These are phyloP conservation scores for Fusarium ramigenum DNA, from an alignment of 2,329 filamentous ascomycete species.

Conservation along the genomic window DNA sequence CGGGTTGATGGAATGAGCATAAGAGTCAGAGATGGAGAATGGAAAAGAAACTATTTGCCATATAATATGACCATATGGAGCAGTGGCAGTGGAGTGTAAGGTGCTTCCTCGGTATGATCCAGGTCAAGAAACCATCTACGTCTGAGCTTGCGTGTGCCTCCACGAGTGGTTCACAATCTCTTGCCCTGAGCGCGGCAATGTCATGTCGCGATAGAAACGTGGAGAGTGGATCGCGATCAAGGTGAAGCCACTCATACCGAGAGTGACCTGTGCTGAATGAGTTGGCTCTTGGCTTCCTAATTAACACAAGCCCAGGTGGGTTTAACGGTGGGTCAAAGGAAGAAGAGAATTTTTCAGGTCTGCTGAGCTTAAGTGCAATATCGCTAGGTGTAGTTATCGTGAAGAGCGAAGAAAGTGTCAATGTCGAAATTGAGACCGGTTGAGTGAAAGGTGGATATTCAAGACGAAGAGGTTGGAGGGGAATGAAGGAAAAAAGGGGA, in stretches of 20 bases:
- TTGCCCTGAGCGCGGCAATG: neutral
- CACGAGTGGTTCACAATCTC: slow-evolving; percentile 2
- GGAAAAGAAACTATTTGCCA: slow-evolving; percentile 10
- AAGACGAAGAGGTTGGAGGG: slow-evolving; percentile 32
- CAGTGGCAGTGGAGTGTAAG: slow-evolving; percentile 24
- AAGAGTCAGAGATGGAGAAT: slow-evolving; percentile 18
- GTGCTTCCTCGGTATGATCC: slow-evolving; percentile 28
- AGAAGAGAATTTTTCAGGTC: slow-evolving; percentile 37
- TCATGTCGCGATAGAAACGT: slow-evolving; percentile 24
- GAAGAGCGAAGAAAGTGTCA: slow-evolving; percentile 12
- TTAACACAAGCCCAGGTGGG: slow-evolving; percentile 28
- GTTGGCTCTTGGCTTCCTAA: slow-evolving; percentile 36
- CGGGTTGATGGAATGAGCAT: neutral
- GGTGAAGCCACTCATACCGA: slow-evolving; percentile 33
- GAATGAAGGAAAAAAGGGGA: slow-evolving; percentile 10
- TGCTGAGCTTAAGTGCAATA: slow-evolving; percentile 31
- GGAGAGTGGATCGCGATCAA: slow-evolving; percentile 13
- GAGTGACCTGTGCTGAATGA: slow-evolving; percentile 3
- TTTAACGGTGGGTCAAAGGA: slow-evolving; percentile 8
- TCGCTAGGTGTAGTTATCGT: slow-evolving; percentile 10
- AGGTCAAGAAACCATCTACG: slow-evolving; percentile 5
- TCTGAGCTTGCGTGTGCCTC: slow-evolving; percentile 16
- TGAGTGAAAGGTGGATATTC: slow-evolving; percentile 25
- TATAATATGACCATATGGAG: slow-evolving; percentile 21
- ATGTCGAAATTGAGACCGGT: slow-evolving; percentile 28